These are phyloP conservation scores for Cercospora sp. DNA, from an alignment of 2,329 filamentous ascomycete genomes.

Conservation along the genomic window DNA sequence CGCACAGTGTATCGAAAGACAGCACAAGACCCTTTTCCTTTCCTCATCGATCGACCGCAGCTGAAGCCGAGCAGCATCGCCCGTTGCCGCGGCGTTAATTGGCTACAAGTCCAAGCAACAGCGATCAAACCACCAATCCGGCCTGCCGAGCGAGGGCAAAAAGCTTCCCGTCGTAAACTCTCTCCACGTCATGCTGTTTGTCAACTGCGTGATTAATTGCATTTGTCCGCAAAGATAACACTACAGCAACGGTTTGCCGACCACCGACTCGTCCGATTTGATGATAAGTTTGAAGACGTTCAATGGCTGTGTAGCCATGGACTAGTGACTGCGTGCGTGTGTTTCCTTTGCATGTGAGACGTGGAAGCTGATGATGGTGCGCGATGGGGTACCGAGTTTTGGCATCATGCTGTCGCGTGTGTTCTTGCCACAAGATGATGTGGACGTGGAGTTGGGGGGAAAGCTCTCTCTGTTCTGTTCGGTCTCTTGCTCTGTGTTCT, in stretches of 20 bases:
- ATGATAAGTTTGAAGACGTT: not conserved
- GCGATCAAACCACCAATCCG: not conserved
- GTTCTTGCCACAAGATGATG: not conserved
- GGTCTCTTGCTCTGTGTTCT: not conserved
- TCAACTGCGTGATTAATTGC: conserved; percentile 5
- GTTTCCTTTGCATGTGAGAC: not conserved
- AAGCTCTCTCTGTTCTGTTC: not conserved
- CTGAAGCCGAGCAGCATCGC: not conserved
- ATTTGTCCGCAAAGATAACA: not conserved
- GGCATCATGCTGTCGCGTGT: not conserved
- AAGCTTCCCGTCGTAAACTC: not conserved
- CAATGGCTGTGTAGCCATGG: not conserved
- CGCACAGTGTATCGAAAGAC: too few relatives aligned
- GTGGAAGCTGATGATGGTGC: not conserved
- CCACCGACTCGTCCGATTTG: not conserved
- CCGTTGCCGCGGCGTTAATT: not conserved
- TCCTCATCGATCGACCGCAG: not conserved
- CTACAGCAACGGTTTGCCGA: not conserved
- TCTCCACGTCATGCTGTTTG: conserved; percentile 7
- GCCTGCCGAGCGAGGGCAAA: not conserved
- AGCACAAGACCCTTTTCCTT: not conserved
- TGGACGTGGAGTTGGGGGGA: not conserved
- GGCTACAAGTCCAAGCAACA: not conserved
- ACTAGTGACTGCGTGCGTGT: not conserved
- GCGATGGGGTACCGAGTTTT: not conserved